Percentiles rank a stretch among this genome's conserved stretches.
Conservation (phyloP, 2,329 filamentous ascomycete species). For the Penicillium vulpinum region DNA sequence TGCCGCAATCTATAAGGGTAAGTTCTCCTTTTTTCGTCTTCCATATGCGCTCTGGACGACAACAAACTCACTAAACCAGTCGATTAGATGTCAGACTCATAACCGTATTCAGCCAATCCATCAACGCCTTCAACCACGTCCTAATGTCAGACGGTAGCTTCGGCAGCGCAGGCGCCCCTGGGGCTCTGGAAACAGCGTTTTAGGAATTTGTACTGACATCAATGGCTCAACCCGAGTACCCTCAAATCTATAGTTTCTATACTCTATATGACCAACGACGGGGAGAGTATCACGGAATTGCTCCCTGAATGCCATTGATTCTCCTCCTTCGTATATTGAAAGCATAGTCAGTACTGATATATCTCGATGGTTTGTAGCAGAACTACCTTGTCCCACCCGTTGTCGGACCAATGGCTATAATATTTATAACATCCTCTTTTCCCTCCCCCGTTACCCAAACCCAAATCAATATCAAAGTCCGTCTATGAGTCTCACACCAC, state of each 20-base stretch:
- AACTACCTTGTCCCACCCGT: conserved; percentile 31
- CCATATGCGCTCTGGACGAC: background rate
- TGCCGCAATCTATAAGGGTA: conserved; percentile 51
- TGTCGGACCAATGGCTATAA: conserved; percentile 28
- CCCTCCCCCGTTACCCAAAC: too few species aligned
- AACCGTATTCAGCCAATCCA: conserved; percentile 52
- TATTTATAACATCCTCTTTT: rapidly evolving
- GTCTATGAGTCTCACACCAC: background rate
- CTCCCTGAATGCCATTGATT: conserved; percentile 15
- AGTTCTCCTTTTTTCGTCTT: background rate
- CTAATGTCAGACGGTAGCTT: conserved; percentile 55
- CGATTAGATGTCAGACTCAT: conserved; percentile 44
- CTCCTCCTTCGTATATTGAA: background rate
- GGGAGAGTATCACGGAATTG: conserved; percentile 33
- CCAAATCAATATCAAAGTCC: background rate
- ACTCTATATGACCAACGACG: conserved; percentile 40
- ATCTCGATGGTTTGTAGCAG: conserved; percentile 46
- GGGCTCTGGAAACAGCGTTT: conserved; percentile 51
- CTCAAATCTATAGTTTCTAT: conserved; percentile 52
- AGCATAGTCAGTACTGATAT: background rate
- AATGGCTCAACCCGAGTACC: conserved; percentile 57
- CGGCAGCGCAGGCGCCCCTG: conserved; percentile 55
- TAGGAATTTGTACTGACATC: conserved; percentile 58
- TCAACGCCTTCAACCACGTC: conserved; percentile 51
- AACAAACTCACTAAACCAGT: background rate